Evolutionary conservation across 2,329 filamentous ascomycete genomes (phyloP), one percentile per base, ranked within the genome.

Genomic region (Tolypocladium pustulatum): DNA sequence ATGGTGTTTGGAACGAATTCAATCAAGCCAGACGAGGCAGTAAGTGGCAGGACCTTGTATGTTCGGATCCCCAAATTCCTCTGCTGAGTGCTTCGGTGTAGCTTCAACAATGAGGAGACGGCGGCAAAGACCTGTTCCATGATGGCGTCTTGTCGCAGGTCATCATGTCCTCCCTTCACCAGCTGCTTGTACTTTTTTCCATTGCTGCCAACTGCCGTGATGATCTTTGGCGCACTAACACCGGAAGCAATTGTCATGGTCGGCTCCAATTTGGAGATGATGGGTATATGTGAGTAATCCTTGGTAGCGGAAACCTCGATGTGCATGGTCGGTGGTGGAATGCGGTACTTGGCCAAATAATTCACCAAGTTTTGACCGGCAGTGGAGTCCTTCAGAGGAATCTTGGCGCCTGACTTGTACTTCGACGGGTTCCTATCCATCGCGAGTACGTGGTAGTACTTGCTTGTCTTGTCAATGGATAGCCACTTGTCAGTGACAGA

Each of bases 71-170:
- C 90, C 13, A 99, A 79, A 63, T 90, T 90, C 7, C 94, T 87
- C 68, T 96, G 91, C 43, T 91, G 88, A 2, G 94, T 97, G 15
- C 87, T 83, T 58, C 90, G 87, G 71, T 97, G 91, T 55, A 90
- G 87, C 69, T 90, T 89, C 32, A 99, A 78, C 27, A 99, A 83
- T 56, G 90, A 89, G 59, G 91, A 97, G 27, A 97, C 94, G 73
- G 96, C 91, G 60, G 92, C 90, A 71, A 99, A 99, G 1, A 99
- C 94, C 73, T 99, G 94, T 73, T 99, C 95, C 95, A 99, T 99
- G 78, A 85, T 99, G 52, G 93, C 91, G 68, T 99, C 94, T 75
- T 99, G 94, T 10, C 95, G 89, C 15, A 99, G 81, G 69, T 99
- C 93, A 71, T 99, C 94, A 68, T 93, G 93, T 22, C 94, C 92